Conservation (phyloP, 2,329 filamentous ascomycete species). For the Nakataea oryzae region DNA sequence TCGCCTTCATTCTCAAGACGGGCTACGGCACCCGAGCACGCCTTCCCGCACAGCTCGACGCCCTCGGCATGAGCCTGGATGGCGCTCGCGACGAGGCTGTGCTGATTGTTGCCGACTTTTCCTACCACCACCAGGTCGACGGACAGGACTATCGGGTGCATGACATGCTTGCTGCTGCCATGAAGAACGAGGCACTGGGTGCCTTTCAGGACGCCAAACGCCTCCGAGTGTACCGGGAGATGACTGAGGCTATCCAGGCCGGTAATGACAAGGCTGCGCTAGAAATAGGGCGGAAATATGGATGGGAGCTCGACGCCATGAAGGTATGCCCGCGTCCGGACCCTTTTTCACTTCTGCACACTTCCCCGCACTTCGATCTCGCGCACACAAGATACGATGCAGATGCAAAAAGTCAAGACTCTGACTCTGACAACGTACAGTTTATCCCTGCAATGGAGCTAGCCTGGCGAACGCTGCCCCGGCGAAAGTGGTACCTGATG, state of each 20-base stretch:
- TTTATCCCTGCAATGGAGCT: slow-evolving; percentile 45
- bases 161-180: slow-evolving; percentile 25
- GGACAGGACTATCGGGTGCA: slow-evolving; percentile 22
- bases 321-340: slow-evolving; percentile 24
- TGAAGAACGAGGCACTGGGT: slow-evolving; percentile 18
- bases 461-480: slow-evolving; percentile 35
- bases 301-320: slow-evolving; percentile 39
- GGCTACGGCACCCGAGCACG: slow-evolving; percentile 43
- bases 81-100: slow-evolving; percentile 27
- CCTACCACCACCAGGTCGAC: slow-evolving; percentile 2
- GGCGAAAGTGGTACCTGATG: slow-evolving; percentile 49
- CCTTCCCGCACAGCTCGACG: slow-evolving; percentile 33
- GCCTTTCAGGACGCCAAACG: slow-evolving; percentile 21
- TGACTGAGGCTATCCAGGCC: slow-evolving; percentile 25
- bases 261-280: slow-evolving; percentile 26
- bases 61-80: slow-evolving; percentile 24
- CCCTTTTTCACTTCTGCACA: too few relatives aligned
- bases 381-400: neutral
- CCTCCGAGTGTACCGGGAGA: slow-evolving; percentile 26
- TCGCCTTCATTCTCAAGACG: slow-evolving; percentile 43
- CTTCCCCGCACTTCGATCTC: neutral
- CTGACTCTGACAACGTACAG: slow-evolving; percentile 17
- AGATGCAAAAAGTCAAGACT: neutral
- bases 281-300: slow-evolving; percentile 25
- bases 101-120: slow-evolving; percentile 40